Percentiles rank a stretch among this genome's conserved stretches.
These are phyloP conservation scores for Aspergillus brasiliensis DNA, from an alignment of 2,329 filamentous ascomycete species.

Conservation along the genomic window DNA sequence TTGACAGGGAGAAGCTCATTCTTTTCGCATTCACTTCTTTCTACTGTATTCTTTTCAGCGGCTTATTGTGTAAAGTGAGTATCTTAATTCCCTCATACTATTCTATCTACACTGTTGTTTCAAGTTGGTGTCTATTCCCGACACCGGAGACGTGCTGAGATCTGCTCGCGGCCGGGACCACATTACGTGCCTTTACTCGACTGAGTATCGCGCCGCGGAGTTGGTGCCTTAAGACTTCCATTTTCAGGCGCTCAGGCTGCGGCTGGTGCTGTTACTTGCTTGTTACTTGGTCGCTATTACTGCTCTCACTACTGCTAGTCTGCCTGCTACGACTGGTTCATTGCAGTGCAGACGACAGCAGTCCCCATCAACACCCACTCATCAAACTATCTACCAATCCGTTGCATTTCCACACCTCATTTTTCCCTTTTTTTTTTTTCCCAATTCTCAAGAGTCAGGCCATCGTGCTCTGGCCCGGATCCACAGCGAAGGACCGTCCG, in stretches of 20 bases:
- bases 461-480: conserved; percentile 29
- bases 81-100: no score
- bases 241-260: conserved; percentile 27
- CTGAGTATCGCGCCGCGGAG: conserved; percentile 7
- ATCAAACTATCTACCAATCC: not conserved
- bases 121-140: conserved; percentile 4
- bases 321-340: not conserved
- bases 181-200: conserved; percentile 3
- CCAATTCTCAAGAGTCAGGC: conserved; percentile 24
- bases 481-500: conserved; percentile 27
- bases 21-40: not conserved
- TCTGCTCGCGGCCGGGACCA: conserved; percentile 15
- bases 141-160: conserved; percentile 22
- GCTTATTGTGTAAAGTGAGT: no score
- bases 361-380: not conserved
- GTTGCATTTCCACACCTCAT: not conserved
- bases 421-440: conserved; percentile 10
- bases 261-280: conserved; percentile 17
- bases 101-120: not conserved
- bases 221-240: conserved; percentile 18
- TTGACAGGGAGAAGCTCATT: not conserved
- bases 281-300: not conserved
- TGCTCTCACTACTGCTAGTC: no score
- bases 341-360: not conserved
- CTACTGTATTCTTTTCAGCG: no score